Evolutionary conservation across 1,139 yeast species (phyloP).

Genomic region (Lizanozyma gosingica): DNA sequence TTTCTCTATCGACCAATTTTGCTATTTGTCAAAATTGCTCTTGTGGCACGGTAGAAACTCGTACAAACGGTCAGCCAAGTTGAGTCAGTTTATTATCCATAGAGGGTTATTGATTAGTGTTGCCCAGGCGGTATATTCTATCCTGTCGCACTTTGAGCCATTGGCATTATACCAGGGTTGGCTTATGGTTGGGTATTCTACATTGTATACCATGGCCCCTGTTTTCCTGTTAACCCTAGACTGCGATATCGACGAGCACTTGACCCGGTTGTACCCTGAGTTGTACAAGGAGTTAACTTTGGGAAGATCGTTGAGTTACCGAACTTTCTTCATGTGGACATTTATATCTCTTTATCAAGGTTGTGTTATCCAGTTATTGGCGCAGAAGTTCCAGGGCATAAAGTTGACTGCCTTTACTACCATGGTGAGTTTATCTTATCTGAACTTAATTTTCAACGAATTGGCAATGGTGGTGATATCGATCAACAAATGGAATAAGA

Average conservation of each 20-base stretch:
- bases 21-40: slow-evolving; percentile 74
- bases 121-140: slow-evolving; percentile 92
- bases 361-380: slow-evolving; percentile 62
- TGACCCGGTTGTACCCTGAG: slow-evolving; percentile 90
- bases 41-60: slow-evolving; percentile 98
- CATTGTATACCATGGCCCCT: slow-evolving; percentile 96
- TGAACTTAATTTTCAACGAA: slow-evolving; percentile 77
- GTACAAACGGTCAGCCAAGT: slow-evolving; percentile 87
- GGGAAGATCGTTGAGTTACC: slow-evolving; percentile 78
- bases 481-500: slow-evolving; percentile 80
- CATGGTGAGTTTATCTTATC: slow-evolving; percentile 80
- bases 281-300: slow-evolving; percentile 84
- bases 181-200: slow-evolving; percentile 97
- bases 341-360: slow-evolving; percentile 86
- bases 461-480: slow-evolving; percentile 89
- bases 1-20: slow-evolving; percentile 87
- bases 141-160: slow-evolving; percentile 84
- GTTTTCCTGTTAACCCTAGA: slow-evolving; percentile 90
- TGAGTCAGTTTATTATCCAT: slow-evolving; percentile 93
- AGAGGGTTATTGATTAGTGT: slow-evolving; percentile 91
- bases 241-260: slow-evolving; percentile 81
- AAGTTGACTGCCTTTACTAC: slow-evolving; percentile 43
- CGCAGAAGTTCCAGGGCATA: slow-evolving; percentile 71
- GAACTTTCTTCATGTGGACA: slow-evolving; percentile 89
- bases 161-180: slow-evolving; percentile 92